phyloP scores from a whole-genome alignment of 2,329 filamentous ascomycete species.

The Scleromitrula shiraiana region DNA sequence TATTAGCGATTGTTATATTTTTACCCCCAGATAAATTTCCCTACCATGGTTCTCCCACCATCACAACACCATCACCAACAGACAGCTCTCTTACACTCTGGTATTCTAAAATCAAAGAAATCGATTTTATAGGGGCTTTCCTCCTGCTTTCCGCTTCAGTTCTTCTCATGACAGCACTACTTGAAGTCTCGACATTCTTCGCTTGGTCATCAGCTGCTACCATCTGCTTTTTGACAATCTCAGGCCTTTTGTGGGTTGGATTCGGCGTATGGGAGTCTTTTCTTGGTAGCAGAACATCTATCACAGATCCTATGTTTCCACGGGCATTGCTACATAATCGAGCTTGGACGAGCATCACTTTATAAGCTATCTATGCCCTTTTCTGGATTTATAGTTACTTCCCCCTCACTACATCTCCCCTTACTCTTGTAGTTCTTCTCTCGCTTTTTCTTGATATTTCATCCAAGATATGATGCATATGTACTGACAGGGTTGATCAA shows the following conservation, averaged over 20 bases:
- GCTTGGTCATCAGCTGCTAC: not conserved
- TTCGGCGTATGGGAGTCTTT: constrained; percentile 30
- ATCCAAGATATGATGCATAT: no score
- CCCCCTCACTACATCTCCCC: no score
- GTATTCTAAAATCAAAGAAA: not conserved
- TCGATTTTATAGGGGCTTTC: not conserved
- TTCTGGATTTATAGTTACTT: no score
- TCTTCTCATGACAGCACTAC: not conserved
- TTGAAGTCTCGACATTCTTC: not conserved
- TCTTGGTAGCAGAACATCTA: constrained; percentile 6
- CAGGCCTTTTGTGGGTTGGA: constrained; percentile 14
- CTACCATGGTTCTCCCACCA: no score
- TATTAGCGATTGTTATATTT: not conserved
- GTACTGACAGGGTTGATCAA: no score
- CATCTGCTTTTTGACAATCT: not conserved
- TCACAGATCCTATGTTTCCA: constrained; percentile 14
- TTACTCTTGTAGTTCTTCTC: no score
- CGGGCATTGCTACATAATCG: constrained; percentile 11
- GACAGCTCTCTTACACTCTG: not conserved
- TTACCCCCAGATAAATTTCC: not conserved
- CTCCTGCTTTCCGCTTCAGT: not conserved
- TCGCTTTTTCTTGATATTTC: no score
- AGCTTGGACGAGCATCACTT: constrained; percentile 7
- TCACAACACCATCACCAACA: not conserved
- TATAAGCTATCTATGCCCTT: constrained; percentile 13